Evolutionary conservation across 1,284 basidiomycete species (phyloP).

Genomic region (Dichomitus squalens): DNA sequence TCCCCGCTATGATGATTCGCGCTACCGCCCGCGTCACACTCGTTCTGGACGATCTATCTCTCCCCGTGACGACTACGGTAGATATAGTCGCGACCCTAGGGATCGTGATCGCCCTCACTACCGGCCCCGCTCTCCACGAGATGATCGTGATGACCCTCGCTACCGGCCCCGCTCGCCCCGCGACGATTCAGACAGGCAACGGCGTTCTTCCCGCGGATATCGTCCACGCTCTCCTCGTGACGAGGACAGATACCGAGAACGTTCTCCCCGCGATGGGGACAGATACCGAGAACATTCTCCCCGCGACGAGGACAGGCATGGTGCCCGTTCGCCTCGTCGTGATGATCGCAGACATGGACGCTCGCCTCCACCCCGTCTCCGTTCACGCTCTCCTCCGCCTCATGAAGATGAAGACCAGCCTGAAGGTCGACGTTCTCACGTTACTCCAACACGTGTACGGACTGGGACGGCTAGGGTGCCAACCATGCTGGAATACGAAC

Average conservation of each 20-base stretch:
- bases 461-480: too few species aligned
- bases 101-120: background rate
- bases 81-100: too few species aligned
- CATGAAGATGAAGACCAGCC: too few species aligned
- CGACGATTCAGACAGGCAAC: background rate
- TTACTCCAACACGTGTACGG: too few species aligned
- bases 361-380: background rate
- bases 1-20: background rate
- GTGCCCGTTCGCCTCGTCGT: too few species aligned
- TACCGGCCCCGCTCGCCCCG: constrained; percentile 2
- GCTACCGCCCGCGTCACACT: background rate
- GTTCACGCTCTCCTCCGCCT: background rate
- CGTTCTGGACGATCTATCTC: background rate
- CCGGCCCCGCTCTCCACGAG: background rate
- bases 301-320: too few species aligned
- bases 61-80: too few species aligned
- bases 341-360: too few species aligned
- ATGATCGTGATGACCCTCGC: background rate
- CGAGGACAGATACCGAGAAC: background rate
- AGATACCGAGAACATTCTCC: too few species aligned
- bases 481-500: too few species aligned
- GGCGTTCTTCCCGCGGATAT: background rate
- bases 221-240: background rate
- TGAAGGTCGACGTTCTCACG: background rate
- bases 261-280: background rate